Evolutionary conservation across 2,329 filamentous ascomycete species (phyloP).

Genomic region (Davidsoniella virescens): DNA sequence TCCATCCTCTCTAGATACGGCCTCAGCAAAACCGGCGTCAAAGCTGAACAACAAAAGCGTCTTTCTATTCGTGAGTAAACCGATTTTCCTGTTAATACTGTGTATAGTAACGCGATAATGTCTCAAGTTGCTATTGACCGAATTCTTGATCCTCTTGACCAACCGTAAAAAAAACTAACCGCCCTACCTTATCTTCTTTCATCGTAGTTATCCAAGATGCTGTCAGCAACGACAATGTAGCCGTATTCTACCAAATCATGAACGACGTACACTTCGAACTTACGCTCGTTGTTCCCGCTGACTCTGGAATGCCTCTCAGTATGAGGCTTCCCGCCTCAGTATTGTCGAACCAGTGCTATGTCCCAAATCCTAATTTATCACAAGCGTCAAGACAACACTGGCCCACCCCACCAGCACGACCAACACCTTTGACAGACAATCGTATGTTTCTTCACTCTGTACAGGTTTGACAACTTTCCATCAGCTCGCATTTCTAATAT

Average conservation of each 20-base stretch:
- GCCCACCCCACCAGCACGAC: background rate
- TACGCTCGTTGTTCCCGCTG: background rate
- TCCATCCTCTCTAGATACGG: slow-evolving; percentile 60
- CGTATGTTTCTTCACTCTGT: background rate
- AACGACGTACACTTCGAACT: slow-evolving; percentile 5
- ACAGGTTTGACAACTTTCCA: background rate
- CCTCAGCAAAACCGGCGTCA: slow-evolving; percentile 66
- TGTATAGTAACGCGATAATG: no score
- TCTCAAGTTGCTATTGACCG: background rate
- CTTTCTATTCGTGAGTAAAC: slow-evolving; percentile 56
- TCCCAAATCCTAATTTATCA: background rate
- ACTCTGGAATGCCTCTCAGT: background rate
- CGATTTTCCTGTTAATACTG: background rate
- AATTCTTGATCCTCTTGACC: no score
- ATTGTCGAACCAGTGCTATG: background rate
- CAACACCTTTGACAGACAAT: background rate
- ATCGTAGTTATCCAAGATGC: slow-evolving; percentile 27
- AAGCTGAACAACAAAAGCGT: slow-evolving; percentile 63
- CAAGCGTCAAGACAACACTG: background rate
- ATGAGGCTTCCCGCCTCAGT: no score
- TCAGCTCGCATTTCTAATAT: background rate
- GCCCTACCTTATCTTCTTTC: background rate
- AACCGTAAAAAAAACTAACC: background rate
- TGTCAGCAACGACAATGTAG: slow-evolving; percentile 22
- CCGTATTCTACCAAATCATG: slow-evolving; percentile 26